These are phyloP conservation scores for Calycina herbarum DNA, from an alignment of 2,329 filamentous ascomycete species.

Conservation along the genomic window DNA sequence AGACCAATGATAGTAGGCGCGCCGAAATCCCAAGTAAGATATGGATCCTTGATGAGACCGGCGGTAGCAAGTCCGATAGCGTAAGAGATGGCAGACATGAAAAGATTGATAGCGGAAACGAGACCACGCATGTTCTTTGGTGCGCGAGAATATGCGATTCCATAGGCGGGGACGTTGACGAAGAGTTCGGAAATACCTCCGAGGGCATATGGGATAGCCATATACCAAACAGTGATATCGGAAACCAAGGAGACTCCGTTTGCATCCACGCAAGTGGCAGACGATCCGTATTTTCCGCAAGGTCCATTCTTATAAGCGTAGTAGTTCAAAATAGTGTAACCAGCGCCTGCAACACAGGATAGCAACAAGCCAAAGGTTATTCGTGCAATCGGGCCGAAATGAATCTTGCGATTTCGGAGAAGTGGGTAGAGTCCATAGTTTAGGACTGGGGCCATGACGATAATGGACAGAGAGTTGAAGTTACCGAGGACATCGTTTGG, in stretches of 20 bases:
- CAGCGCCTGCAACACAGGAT: constrained; percentile 58
- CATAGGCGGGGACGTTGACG: constrained; percentile 50
- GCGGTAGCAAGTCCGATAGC: constrained; percentile 46
- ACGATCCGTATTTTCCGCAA: constrained; percentile 49
- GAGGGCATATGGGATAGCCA: constrained; percentile 53
- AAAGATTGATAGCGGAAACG: constrained; percentile 49
- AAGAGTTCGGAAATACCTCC: constrained; percentile 53
- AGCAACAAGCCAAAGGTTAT: constrained; percentile 70
- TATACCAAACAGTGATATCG: constrained; percentile 54
- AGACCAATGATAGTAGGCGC: constrained; percentile 47
- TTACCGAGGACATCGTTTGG: constrained; percentile 79
- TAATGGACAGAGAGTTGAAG: constrained; percentile 71
- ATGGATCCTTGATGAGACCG: constrained; percentile 48
- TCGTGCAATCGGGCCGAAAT: constrained; percentile 73
- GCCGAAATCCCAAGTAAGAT: constrained; percentile 51
- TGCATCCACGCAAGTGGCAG: constrained; percentile 18
- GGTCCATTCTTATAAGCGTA: constrained; percentile 63
- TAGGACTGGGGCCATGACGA: constrained; percentile 71
- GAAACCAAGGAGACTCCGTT: constrained; percentile 20
- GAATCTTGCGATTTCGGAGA: constrained; percentile 61
- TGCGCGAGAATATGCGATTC: constrained; percentile 51
- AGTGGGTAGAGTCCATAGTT: constrained; percentile 68
- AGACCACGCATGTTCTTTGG: constrained; percentile 52
- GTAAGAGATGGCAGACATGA: constrained; percentile 48
- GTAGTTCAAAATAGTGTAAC: constrained; percentile 56